These are phyloP conservation scores for Ganoderma resinaceum DNA, from an alignment of 1,284 basidiomycete species.

Conservation along the genomic window DNA sequence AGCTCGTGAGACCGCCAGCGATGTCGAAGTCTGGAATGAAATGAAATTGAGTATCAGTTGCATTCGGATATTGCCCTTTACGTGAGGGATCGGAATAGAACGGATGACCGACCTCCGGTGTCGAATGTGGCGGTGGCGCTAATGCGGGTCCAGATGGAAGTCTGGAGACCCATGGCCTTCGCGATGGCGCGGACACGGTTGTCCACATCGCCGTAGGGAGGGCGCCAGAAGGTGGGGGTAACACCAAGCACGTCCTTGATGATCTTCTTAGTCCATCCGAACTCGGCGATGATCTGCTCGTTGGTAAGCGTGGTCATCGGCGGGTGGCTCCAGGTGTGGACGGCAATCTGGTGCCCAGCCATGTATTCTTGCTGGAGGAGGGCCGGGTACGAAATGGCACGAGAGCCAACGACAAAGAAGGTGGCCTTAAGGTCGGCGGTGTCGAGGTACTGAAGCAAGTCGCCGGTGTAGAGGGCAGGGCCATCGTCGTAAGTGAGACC, in stretches of 20 bases:
- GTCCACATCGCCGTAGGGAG: slow-evolving; percentile 75
- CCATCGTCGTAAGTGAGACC: slow-evolving; percentile 80
- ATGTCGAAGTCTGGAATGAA: slow-evolving; percentile 74
- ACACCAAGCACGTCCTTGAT: slow-evolving; percentile 83
- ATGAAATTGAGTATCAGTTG: not conserved
- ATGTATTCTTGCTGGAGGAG: slow-evolving; percentile 78
- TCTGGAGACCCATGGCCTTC: slow-evolving; percentile 69
- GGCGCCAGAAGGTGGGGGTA: slow-evolving; percentile 70
- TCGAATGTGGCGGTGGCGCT: slow-evolving; percentile 66
- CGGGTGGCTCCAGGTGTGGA: slow-evolving; percentile 76
- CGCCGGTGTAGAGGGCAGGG: slow-evolving; percentile 84
- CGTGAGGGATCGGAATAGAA: not conserved
- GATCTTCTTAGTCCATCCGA: slow-evolving; percentile 87
- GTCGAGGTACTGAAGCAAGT: slow-evolving; percentile 74
- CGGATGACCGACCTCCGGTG: slow-evolving; percentile 57
- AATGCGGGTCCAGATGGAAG: slow-evolving; percentile 75
- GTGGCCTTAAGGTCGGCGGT: slow-evolving; percentile 77
- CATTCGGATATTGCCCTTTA: not conserved
- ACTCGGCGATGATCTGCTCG: slow-evolving; percentile 87
- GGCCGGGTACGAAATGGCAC: slow-evolving; percentile 66
- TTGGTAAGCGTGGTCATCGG: slow-evolving; percentile 79
- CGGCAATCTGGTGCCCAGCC: slow-evolving; percentile 71
- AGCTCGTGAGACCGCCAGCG: slow-evolving; percentile 65
- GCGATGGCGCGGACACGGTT: slow-evolving; percentile 85
- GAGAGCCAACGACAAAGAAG: slow-evolving; percentile 89